Base-by-base conservation (phyloP, 805 yeast genomes). In the Huiozyma sinensis region DNA sequence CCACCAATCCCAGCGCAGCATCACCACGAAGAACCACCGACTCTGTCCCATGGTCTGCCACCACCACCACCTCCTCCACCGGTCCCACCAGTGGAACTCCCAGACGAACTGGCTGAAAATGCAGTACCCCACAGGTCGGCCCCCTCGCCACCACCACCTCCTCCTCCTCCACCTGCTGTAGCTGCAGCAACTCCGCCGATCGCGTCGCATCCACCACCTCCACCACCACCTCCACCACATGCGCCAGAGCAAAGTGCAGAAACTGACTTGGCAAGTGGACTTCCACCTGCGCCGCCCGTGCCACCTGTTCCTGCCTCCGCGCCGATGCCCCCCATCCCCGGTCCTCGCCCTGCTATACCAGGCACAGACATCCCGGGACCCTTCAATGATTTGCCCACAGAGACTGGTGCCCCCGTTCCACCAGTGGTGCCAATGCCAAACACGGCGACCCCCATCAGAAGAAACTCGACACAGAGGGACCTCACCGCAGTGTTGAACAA, bases 121-220 rank as follows among this genome's bases (percentile, higher is more conserved):
- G 24, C 24, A 17, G 24, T 4, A 4, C 24, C 24, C 24, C 24
- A 17, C 24, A 17, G 24, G 4, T 17, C 24, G 24, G 24, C 24
- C 24, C 24, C 43, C 10, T 13, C 34, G 8, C 38, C 40, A 33
- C 12, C 40, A 28, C 13, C 28, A 29, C 38, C 45, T 24, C 33
- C 38, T 10, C 45, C 41, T 13, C 11, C 33, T n/a, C 28, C 52
- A 9, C n/a, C 33, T 11, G 29, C 47, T 2, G 33, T 8, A 8
- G 33, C 9, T 11, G 2, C n/a, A 2, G 36, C 44, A 1, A 40
- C 44, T 10, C 48, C 41, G 17, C 33, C 43, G 4, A 42, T 44
- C 31, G 17, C 44, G 24, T 40, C 48, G 7, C 51, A 54, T 8
- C 52, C 62, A 33, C 47, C 50, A 11, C 39, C 50, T 30, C 40